phyloP scores from a whole-genome alignment of 768 basidiomycete genomes.

The Austroboletus festivus region DNA sequence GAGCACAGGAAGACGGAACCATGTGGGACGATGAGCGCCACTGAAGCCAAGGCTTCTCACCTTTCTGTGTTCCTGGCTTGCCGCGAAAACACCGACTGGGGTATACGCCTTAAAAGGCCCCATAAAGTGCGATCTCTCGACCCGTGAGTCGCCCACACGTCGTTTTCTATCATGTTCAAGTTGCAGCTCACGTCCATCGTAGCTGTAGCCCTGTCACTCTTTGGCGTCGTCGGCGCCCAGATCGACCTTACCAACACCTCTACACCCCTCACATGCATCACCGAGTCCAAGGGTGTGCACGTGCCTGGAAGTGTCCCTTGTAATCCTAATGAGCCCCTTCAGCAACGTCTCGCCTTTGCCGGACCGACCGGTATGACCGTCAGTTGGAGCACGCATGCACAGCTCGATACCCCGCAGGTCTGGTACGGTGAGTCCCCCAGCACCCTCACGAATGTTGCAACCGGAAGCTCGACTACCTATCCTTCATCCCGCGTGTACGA shows the following conservation, averaged over 20 bases:
- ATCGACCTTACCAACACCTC: slow-evolving; percentile 15
- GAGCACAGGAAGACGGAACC: background rate
- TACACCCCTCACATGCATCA: slow-evolving; percentile 18
- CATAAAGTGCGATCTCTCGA: background rate
- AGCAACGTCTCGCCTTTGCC: slow-evolving; percentile 26
- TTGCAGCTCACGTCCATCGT: slow-evolving; percentile 7
- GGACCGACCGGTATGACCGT: slow-evolving; percentile 26
- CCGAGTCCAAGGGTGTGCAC: slow-evolving; percentile 29
- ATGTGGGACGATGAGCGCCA: background rate
- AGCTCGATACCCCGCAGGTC: slow-evolving; percentile 22
- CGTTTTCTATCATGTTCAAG: too few relatives aligned
- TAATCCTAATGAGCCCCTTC: slow-evolving; percentile 27
- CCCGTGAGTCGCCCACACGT: background rate
- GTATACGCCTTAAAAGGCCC: background rate
- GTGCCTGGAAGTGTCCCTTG: slow-evolving; percentile 27
- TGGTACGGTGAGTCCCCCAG: slow-evolving; percentile 23
- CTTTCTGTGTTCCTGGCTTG: background rate
- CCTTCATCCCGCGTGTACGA: slow-evolving; percentile 25
- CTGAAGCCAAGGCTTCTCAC: slow-evolving; percentile 1
- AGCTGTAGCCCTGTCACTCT: slow-evolving; percentile 3
- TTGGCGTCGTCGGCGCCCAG: slow-evolving; percentile 12
- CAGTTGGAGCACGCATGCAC: slow-evolving; percentile 24
- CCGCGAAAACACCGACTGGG: background rate
- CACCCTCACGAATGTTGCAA: slow-evolving; percentile 17
- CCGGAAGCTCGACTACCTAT: slow-evolving; percentile 23